Percentiles rank a stretch among this genome's conserved stretches.
Conservation (phyloP, 345 rosid species). For the Fremontodendron californicum region DNA sequence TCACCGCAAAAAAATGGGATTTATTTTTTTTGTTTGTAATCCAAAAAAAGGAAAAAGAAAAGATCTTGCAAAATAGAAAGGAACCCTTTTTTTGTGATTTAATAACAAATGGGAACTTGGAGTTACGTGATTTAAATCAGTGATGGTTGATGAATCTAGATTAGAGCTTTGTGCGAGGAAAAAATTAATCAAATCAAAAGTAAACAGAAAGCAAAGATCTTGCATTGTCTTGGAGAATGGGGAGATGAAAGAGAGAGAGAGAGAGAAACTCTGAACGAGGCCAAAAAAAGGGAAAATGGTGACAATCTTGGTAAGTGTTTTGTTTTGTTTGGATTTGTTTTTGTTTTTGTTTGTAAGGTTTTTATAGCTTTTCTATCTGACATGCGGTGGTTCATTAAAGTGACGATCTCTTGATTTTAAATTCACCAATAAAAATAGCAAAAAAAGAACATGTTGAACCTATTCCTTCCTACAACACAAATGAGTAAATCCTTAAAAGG, state of each 20-base stretch:
- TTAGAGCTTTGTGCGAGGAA: not conserved
- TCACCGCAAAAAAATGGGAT: not conserved
- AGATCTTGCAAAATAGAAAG: not conserved
- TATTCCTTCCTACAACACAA: too few relatives aligned
- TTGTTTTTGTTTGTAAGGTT: not conserved
- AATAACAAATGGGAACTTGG: not conserved
- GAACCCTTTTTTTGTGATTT: not conserved
- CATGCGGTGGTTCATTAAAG: not conserved
- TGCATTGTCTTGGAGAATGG: not conserved
- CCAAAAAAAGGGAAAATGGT: not conserved
- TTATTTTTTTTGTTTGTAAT: not conserved
- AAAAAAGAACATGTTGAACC: too few relatives aligned
- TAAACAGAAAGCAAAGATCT: constrained; percentile 1
- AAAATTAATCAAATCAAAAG: not conserved
- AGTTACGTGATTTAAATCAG: not conserved
- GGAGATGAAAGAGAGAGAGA: not conserved
- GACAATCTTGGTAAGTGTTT: not conserved
- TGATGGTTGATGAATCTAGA: constrained; percentile 4
- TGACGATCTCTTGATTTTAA: not conserved
- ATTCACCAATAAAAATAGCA: too few relatives aligned
- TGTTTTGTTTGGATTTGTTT: too few relatives aligned
- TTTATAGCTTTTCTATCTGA: not conserved
- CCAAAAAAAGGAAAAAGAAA: not conserved
- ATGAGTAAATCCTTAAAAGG: too few relatives aligned
- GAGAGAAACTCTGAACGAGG: not conserved